These are phyloP conservation scores for Phytophthora fragariaefolia DNA, from an alignment of 352 stramenopile genomes.

Conservation along the genomic window DNA sequence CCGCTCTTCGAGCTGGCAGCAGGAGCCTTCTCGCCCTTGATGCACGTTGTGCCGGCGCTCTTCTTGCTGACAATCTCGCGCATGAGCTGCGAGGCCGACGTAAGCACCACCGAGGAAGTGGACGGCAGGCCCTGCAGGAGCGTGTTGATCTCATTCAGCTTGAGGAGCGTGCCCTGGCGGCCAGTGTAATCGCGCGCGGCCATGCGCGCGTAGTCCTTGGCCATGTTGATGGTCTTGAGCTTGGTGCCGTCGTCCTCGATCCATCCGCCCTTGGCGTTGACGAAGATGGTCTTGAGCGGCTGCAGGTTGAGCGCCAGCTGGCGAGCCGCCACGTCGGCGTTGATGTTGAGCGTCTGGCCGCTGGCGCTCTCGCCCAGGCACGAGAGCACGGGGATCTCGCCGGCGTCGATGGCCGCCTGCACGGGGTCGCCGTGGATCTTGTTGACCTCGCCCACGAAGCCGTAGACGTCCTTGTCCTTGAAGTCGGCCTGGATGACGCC, in stretches of 20 bases:
- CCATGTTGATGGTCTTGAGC: slow-evolving; percentile 85
- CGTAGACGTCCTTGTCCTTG: slow-evolving; percentile 84
- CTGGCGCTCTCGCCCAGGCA: slow-evolving; percentile 78
- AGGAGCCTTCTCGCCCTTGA: slow-evolving; percentile 53
- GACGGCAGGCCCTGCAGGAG: slow-evolving; percentile 79
- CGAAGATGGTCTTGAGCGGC: slow-evolving; percentile 90
- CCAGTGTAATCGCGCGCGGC: slow-evolving; percentile 85
- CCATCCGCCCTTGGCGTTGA: slow-evolving; percentile 90
- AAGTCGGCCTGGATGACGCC: slow-evolving; percentile 88
- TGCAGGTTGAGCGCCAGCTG: slow-evolving; percentile 84
- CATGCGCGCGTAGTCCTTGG: slow-evolving; percentile 81
- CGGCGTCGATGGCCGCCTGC: slow-evolving; percentile 65
- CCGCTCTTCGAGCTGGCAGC: slow-evolving; percentile 22
- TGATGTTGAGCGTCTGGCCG: slow-evolving; percentile 90
- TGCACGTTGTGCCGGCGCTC: slow-evolving; percentile 86
- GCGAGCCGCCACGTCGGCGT: slow-evolving; percentile 85
- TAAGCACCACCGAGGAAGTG: slow-evolving; percentile 86
- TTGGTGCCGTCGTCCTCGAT: slow-evolving; percentile 88
- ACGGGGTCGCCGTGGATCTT: slow-evolving; percentile 79
- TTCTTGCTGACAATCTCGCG: slow-evolving; percentile 88
- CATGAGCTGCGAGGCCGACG: slow-evolving; percentile 79
- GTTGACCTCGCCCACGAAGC: slow-evolving; percentile 86
- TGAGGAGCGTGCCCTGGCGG: slow-evolving; percentile 90
- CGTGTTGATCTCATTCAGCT: slow-evolving; percentile 92
- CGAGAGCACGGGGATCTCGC: slow-evolving; percentile 87